Base-by-base conservation (phyloP, 805 yeast genomes). In the Dipodascus albidus region DNA sequence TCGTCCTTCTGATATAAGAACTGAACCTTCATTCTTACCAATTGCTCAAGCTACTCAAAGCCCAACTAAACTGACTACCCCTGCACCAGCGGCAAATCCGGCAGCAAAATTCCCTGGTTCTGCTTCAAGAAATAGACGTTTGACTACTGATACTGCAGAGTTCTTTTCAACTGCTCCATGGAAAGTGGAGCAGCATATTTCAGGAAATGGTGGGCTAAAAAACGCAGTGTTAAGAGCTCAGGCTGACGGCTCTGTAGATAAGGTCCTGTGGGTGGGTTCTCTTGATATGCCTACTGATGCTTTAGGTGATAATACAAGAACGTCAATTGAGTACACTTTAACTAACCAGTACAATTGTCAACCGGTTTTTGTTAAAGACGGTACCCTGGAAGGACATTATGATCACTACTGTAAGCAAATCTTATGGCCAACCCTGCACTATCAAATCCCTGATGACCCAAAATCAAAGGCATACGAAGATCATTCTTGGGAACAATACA, bases 401-500 rank as follows among this genome's bases (percentile, higher is more conserved):
- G 81, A 81, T 54, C 86, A 87, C 52, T 93, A 85, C 67, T 91
- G 97, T 67, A 93, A 93, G 68, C 95, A 90, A 63, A 87, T 93
- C 42, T 72, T 93, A 57, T 93, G 98, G 98, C 99, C 99, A 31
- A 87, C 96, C 1, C 76, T 93, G 58, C 87, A 81, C 57, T 93
- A 93, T 65, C 96, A 91, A 67, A 87, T 91, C 41, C 98, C 98
- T 0, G 98, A 93, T 67, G 83, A 90, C 64, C 95, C 96, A 51
- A 87, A 85, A 60, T 83, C 95, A 1, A 89, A 89, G 67, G 96
- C 95, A 0, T 93, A 91, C 68, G 96, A 91, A 67, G 96, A 87
- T 59, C 95, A 89, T 65, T 87, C 96, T 1, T 91, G 97, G 96
- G 81, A 81, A 23, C 83, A 84, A 63, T 91, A 91, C 67, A 80